phyloP scores from a whole-genome alignment of 2,329 filamentous ascomycete genomes.

The Aureobasidium lini region DNA sequence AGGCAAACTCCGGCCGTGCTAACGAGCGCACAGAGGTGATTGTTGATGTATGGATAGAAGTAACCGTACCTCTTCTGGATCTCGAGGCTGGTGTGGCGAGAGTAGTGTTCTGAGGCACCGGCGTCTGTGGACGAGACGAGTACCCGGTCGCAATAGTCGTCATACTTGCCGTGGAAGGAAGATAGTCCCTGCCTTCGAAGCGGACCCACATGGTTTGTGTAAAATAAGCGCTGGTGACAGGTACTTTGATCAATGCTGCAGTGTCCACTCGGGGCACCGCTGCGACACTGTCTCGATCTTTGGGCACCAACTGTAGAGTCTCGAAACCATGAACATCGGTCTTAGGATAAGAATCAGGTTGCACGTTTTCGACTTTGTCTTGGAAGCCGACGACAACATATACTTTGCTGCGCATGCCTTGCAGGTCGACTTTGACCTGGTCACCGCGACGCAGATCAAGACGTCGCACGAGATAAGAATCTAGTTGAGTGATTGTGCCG shows the following conservation, averaged over 20 bases:
- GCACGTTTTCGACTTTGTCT: slow-evolving; percentile 25
- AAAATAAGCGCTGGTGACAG: slow-evolving; percentile 37
- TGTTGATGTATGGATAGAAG: not conserved
- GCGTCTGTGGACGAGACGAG: slow-evolving; percentile 18
- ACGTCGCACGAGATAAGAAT: slow-evolving; percentile 31
- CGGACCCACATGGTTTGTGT: slow-evolving; percentile 36
- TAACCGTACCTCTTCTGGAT: slow-evolving; percentile 31
- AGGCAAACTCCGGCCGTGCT: slow-evolving; percentile 11
- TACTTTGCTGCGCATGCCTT: slow-evolving; percentile 36
- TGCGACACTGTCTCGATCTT: slow-evolving; percentile 30
- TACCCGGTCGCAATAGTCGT: slow-evolving; percentile 1
- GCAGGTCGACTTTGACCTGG: slow-evolving; percentile 39
- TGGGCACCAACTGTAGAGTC: slow-evolving; percentile 35
- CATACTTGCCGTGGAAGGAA: slow-evolving; percentile 8
- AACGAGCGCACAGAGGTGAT: slow-evolving; percentile 2
- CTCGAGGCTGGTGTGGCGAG: slow-evolving; percentile 44
- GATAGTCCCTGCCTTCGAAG: slow-evolving; percentile 33
- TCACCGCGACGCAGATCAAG: slow-evolving; percentile 40
- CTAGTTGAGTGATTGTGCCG: slow-evolving; percentile 35
- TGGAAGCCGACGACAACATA: slow-evolving; percentile 40
- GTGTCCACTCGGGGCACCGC: slow-evolving; percentile 13
- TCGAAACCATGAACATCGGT: slow-evolving; percentile 37
- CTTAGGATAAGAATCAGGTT: slow-evolving; percentile 26
- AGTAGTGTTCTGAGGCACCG: slow-evolving; percentile 27
- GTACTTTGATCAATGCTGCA: slow-evolving; percentile 30